Percentiles rank a stretch among this genome's conserved stretches.
phyloP scores from a whole-genome alignment of 495 filamentous ascomycete species.

The Extremus antarcticus region DNA sequence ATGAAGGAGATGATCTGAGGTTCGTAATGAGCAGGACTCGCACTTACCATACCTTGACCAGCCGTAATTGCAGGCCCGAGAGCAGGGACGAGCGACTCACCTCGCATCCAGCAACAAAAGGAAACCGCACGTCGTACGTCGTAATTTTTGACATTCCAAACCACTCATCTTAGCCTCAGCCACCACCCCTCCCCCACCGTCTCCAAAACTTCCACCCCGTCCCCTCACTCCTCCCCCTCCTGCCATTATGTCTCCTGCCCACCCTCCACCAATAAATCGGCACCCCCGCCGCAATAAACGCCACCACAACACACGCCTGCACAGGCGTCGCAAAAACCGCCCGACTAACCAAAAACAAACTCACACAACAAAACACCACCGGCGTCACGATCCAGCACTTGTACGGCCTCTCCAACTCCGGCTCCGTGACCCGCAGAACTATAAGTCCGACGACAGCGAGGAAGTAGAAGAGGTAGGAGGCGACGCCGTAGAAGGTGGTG shows the following conservation, averaged over 20 bases:
- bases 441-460: constrained; percentile 88
- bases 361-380: constrained; percentile 97
- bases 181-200: constrained; percentile 24
- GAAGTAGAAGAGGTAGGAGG: constrained; percentile 95
- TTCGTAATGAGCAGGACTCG: neutral
- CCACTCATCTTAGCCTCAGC: neutral
- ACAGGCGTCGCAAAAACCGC: constrained; percentile 82
- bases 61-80: neutral
- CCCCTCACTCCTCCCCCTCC: constrained; percentile 14
- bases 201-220: constrained; percentile 51
- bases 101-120: neutral
- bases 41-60: neutral
- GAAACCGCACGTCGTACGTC: neutral
- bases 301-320: constrained; percentile 76
- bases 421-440: constrained; percentile 78
- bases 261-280: constrained; percentile 85
- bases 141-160: no score
- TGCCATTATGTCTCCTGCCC: constrained; percentile 34
- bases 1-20: no score
- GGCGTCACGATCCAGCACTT: constrained; percentile 92
- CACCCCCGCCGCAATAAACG: constrained; percentile 70
- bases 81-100: neutral
- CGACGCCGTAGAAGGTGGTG: constrained; percentile 92
- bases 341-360: constrained; percentile 76
- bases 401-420: constrained; percentile 78